Base-by-base conservation (phyloP, 768 basidiomycete species). In the Tricholomella constricta region DNA sequence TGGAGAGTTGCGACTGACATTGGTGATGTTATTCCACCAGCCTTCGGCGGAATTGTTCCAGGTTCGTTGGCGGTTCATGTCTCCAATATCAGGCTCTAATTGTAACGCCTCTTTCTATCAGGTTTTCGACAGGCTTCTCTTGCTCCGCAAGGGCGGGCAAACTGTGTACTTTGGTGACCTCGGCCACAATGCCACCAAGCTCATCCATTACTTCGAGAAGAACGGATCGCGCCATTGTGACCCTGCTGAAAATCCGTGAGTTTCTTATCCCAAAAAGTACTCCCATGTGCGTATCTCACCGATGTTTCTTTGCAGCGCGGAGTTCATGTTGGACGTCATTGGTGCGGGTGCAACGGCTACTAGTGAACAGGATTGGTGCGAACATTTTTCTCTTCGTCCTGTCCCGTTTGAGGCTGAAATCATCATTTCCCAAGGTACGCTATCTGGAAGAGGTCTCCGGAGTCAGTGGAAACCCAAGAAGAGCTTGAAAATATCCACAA, bases 11-110 rank as follows among this genome's bases (percentile, higher is more conserved):
- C 34, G 25, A 19, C 25, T 6, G 32, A 20, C 32, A 26, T 40
- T 11, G 7, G 19, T 53, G 7, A 25, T 23, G 27, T 32, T 50
- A 36, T 38, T 57, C 41, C 20, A 76, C 77, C 59, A 89, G 75
- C 92, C 92, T 32, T 92, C 91, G 22, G 89, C 89, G 2, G 84
- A 93, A 62, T 72, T 94, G 23, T 95, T 94, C 75, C 82, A 89
- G 61, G 75, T 74, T 38, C n/a, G 58, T 52, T 42, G 40, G 35
- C 9, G 8, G 0, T 20, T 23, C 12, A 2, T 25, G 17, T 4
- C 38, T 17, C 20, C 17, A 2, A 7, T n/a, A n/a, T 3, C 11
- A 25, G 22, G 2, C 14, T 10, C 6, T 11, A 6, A 34, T 45
- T 14, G 19, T 53, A 23, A 57, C 4, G n/a, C 3, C 27, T 11